Evolutionary conservation across 179 eudicot species (phyloP).

Genomic region (Beta lomatogona): DNA sequence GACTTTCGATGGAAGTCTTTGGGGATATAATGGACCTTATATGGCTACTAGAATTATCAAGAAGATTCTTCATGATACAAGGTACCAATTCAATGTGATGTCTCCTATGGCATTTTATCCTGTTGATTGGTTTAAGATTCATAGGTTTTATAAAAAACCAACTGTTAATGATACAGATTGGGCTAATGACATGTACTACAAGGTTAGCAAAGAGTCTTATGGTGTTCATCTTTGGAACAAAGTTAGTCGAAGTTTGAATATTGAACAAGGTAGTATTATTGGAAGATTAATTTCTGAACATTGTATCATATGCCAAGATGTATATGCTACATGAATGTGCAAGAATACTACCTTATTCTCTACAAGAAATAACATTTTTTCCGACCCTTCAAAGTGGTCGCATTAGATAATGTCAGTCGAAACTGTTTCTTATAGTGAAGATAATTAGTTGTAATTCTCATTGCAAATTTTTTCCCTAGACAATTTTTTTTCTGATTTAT

Average conservation of each 20-base stretch:
- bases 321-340: constrained; percentile 19
- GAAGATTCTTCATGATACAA: neutral
- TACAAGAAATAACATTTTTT: neutral
- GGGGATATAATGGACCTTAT: constrained; percentile 83
- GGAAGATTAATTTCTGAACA: constrained; percentile 45
- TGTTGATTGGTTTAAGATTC: constrained; percentile 21
- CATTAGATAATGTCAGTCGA: neutral
- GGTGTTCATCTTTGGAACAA: constrained; percentile 83
- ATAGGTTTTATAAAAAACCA: constrained; percentile 1
- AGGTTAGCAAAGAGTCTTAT: constrained; percentile 33
- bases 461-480: neutral
- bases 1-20: constrained; percentile 62
- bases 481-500: neutral
- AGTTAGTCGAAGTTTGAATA: constrained; percentile 40
- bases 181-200: neutral
- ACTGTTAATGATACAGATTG: constrained; percentile 4
- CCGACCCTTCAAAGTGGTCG: neutral
- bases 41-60: constrained; percentile 29
- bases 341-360: neutral
- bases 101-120: constrained; percentile 35
- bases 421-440: neutral
- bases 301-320: constrained; percentile 50
- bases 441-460: neutral
- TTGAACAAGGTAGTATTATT: constrained; percentile 58
- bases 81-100: constrained; percentile 25